phyloP scores from a whole-genome alignment of 2,329 filamentous ascomycete genomes.

The Chaetomiaceae sp. region DNA sequence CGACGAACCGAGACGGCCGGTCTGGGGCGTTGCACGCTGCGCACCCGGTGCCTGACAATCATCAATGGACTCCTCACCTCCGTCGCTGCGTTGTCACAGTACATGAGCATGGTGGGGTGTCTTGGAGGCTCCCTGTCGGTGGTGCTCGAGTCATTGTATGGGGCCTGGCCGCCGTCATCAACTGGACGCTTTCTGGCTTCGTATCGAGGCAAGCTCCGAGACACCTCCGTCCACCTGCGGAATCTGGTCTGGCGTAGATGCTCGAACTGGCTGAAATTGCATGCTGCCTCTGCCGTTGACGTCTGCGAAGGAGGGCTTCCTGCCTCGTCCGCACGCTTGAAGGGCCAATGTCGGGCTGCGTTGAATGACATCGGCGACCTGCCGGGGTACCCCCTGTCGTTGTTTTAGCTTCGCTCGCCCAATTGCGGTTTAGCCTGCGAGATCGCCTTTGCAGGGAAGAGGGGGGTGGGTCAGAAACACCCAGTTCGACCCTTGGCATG shows the following conservation, averaged over 20 bases:
- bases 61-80: too few relatives aligned
- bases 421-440: constrained; percentile 8
- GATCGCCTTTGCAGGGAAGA: not conserved
- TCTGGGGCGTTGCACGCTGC: constrained; percentile 6
- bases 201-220: constrained; percentile 9
- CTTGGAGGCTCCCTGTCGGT: too few relatives aligned
- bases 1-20: not conserved
- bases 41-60: constrained; percentile 17
- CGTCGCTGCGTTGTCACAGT: too few relatives aligned
- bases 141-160: constrained; percentile 1
- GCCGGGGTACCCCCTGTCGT: constrained; percentile 7
- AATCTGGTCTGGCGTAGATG: not conserved
- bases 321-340: not conserved
- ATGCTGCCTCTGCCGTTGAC: not conserved
- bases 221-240: constrained; percentile 2
- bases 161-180: not conserved
- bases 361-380: constrained; percentile 17
- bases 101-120: not conserved
- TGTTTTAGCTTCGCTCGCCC: not conserved
- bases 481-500: too few relatives aligned
- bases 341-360: constrained; percentile 9
- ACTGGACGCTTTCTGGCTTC: not conserved
- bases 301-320: not conserved
- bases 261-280: not conserved
- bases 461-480: too few relatives aligned